Base-by-base conservation (phyloP, 164 flowering plant genomes). In the Nymphaea colorata region DNA sequence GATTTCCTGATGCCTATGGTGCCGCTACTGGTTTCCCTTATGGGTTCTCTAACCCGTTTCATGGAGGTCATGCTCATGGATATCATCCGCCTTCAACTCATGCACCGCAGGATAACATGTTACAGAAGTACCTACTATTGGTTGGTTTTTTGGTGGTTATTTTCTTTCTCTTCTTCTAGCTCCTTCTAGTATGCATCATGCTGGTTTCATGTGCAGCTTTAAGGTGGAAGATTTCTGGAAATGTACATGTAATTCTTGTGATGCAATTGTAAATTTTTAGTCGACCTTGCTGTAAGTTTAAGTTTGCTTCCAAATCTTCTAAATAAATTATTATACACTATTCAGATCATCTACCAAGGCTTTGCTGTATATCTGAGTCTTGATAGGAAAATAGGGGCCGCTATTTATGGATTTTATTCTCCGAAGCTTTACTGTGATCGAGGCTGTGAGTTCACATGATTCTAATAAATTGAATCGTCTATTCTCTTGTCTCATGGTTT, bases 1-100 rank as follows among this genome's bases (percentile, higher is more conserved):
- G 90, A n/a, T 83, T 84, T 65, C 80, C 83, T 12, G 83, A 83
- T 76, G 78, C 83, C 53, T 84, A 85, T 72, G 91, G 91, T 15
- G 71, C 82, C 57, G 73, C 86, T 61, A 72, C 87, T 62, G 84
- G 86, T 43, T 84, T 67, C 66, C 85, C 87, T 0, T 77, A 78
- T 74, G 85, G 88, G 12, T 78, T 71, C 70, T 55, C 80, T 53
- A 79, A 82, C 70, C 67, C 81, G 42, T 82, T 80, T 76, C 90
- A 85, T 69, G 86, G 86, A 5, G 85, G 80, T 4, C 84, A 81
- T 73, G 77, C 68, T 6, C 85, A 83, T 75, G 64, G 64, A 17
- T 17, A 61, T 17, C 41, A 17, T 41, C 64, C 11, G 11, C 77
- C 78, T 25, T 76, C 69, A 72, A 82, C 66, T 41, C 81, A 44